phyloP scores from a whole-genome alignment of 805 yeast genomes.

The Candida adriatica region DNA sequence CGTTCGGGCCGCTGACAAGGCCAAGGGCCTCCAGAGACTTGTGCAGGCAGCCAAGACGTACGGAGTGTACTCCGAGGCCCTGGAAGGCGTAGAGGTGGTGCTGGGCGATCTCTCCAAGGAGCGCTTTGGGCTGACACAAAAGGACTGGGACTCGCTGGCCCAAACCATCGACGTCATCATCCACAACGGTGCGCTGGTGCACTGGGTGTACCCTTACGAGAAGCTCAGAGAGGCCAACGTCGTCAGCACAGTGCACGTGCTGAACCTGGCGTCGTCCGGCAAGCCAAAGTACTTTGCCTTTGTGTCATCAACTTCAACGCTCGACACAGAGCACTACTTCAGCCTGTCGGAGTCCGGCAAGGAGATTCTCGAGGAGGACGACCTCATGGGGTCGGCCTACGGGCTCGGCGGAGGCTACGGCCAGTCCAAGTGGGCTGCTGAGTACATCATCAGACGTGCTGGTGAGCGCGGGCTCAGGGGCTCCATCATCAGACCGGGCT shows the following conservation, averaged over 20 bases:
- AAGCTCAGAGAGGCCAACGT: constrained; percentile 92
- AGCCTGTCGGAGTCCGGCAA: constrained; percentile 63
- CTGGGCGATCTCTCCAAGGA: constrained; percentile 72
- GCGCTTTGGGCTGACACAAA: constrained; percentile 61
- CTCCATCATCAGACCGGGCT: constrained; percentile 90
- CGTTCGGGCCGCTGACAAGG: constrained; percentile 73
- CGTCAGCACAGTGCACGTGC: constrained; percentile 74
- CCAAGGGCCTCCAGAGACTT: constrained; percentile 70
- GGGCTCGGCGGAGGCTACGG: constrained; percentile 95
- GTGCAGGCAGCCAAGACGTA: constrained; percentile 70
- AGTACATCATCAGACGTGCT: constrained; percentile 79
- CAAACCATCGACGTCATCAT: constrained; percentile 70
- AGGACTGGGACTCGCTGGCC: constrained; percentile 52
- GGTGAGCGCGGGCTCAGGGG: constrained; percentile 86
- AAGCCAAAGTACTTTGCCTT: constrained; percentile 83
- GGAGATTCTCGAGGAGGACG: constrained; percentile 82
- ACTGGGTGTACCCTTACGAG: constrained; percentile 95
- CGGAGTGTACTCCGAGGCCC: constrained; percentile 55
- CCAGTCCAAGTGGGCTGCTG: constrained; percentile 97
- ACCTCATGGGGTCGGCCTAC: constrained; percentile 67
- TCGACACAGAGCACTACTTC: constrained; percentile 80
- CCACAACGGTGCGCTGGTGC: constrained; percentile 97
- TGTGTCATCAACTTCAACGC: constrained; percentile 91
- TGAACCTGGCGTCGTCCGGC: constrained; percentile 66
- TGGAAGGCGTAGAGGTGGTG: constrained; percentile 59